Evolutionary conservation across 176 grass and related monocot species (phyloP), one percentile per base, ranked within the genome.

Genomic region (Typha latifolia): DNA sequence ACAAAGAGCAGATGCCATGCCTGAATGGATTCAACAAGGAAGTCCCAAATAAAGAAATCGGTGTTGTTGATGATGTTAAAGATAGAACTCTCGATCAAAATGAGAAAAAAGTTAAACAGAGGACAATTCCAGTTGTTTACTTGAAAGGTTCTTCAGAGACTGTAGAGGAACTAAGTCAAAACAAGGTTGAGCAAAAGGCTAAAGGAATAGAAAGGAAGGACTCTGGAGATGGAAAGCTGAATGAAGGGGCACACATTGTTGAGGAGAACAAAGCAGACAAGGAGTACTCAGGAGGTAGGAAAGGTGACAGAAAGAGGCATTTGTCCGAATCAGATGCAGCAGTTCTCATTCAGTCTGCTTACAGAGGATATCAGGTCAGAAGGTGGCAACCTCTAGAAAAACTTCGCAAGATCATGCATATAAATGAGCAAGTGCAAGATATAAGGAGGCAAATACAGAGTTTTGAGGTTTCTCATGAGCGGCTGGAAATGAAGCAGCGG

Each of bases 321-420:
- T 61, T 90, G 18, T 85, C 81, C 12, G 67, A 73, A 69, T 3
- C 55, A 57, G 85, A 90, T 62, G 88, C 83, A 14, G 72, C 81
- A 14, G 23, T 82, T 50, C 48, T 70, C 53, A 97, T 92, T 78
- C 89, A 97, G 68, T 86, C 81, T 67, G 75, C 66, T 14, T 92
- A 81, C 56, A 82, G 83, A 80, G 88, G 88, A 32, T 92, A 84
- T 73, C 48, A 82, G 66, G 78, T 89, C 20, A 80, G 85, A 69
- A 97, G 75, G 75, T 92, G 75, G 75, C 59, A 81, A 66, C 88
- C 83, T 16, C 72, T 91, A 66, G 66, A 92, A 62, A 97, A 92
- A 81, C 74, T 97, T 18, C 49, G 66, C 69, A 92, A 78, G 67
- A 91, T 92, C 37, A 77, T 29, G 24, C 70, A 72, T 29, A 68